phyloP scores from a whole-genome alignment of 768 basidiomycete species.

The Lentinula detonsa region DNA sequence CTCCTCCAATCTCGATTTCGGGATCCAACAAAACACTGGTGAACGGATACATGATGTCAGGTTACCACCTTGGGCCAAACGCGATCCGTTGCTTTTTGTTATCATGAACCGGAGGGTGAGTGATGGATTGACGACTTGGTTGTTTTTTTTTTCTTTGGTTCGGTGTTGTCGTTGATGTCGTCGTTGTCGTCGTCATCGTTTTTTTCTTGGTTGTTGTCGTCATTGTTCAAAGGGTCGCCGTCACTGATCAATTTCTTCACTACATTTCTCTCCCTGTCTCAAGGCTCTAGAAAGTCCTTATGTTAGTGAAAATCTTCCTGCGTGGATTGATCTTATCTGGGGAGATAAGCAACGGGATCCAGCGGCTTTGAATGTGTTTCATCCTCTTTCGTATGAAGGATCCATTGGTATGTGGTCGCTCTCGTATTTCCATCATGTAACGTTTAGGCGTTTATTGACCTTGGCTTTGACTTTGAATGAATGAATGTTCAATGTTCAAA shows the following conservation, averaged over 20 bases:
- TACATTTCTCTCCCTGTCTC: background rate
- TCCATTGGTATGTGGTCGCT: constrained; percentile 53
- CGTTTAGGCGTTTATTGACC: no score
- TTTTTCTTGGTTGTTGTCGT: no score
- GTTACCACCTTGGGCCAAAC: constrained; percentile 85
- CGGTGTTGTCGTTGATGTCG: no score
- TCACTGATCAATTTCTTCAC: no score
- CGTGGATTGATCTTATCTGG: constrained; percentile 96
- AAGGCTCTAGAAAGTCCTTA: constrained; percentile 85
- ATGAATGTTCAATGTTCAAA: no score
- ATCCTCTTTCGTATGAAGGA: constrained; percentile 91
- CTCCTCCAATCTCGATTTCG: constrained; percentile 72
- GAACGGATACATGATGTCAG: constrained; percentile 85
- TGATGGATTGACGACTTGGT: background rate
- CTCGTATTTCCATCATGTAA: background rate
- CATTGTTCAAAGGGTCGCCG: no score
- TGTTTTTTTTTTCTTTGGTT: no score
- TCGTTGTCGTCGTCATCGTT: no score
- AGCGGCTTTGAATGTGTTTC: constrained; percentile 77
- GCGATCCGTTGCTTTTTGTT: constrained; percentile 80
- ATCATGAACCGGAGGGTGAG: constrained; percentile 67
- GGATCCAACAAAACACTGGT: constrained; percentile 62
- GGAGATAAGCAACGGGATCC: constrained; percentile 79
- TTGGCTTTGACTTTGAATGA: no score
- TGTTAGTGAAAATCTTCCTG: constrained; percentile 77